phyloP scores from a whole-genome alignment of 441 rosid genomes.

The Rhodomyrtus psidioides region DNA sequence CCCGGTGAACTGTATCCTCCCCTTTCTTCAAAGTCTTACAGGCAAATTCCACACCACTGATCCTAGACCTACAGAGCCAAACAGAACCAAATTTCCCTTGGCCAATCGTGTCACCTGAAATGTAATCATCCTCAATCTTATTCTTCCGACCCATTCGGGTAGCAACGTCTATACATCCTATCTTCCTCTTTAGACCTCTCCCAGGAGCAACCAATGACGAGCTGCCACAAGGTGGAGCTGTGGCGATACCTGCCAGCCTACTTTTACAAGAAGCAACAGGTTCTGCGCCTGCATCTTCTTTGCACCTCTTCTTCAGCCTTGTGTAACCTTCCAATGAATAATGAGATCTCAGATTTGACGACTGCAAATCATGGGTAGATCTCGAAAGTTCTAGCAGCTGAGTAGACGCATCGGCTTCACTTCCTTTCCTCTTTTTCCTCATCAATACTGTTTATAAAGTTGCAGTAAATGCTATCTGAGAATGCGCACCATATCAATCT shows the following conservation, averaged over 20 bases:
- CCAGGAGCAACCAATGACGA: conserved; percentile 68
- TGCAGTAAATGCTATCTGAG: not conserved
- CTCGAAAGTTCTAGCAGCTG: conserved; percentile 23
- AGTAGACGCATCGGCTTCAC: conserved; percentile 41
- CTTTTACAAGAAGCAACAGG: conserved; percentile 57
- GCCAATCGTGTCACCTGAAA: conserved; percentile 49
- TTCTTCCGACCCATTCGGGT: conserved; percentile 82
- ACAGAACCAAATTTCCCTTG: conserved; percentile 89
- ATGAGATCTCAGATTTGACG: conserved; percentile 55
- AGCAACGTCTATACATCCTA: conserved; percentile 81
- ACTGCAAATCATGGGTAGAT: conserved; percentile 26
- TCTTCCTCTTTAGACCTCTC: conserved; percentile 94
- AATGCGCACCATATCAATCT: not conserved
- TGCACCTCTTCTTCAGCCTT: conserved; percentile 73
- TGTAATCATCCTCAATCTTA: conserved; percentile 70
- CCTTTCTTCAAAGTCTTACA: conserved; percentile 85
- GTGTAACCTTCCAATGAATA: conserved; percentile 72
- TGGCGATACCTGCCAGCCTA: conserved; percentile 73
- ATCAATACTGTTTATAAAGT: conserved; percentile 24
- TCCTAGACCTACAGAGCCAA: conserved; percentile 57
- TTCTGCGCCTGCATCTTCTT: conserved; percentile 47
- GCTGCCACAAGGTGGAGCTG: conserved; percentile 91
- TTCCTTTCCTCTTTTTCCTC: conserved; percentile 97
- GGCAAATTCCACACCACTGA: conserved; percentile 57
- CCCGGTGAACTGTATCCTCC: conserved; percentile 86